Conservation (phyloP, 495 filamentous ascomycete genomes). For the Talaromyces proteolyticus region DNA sequence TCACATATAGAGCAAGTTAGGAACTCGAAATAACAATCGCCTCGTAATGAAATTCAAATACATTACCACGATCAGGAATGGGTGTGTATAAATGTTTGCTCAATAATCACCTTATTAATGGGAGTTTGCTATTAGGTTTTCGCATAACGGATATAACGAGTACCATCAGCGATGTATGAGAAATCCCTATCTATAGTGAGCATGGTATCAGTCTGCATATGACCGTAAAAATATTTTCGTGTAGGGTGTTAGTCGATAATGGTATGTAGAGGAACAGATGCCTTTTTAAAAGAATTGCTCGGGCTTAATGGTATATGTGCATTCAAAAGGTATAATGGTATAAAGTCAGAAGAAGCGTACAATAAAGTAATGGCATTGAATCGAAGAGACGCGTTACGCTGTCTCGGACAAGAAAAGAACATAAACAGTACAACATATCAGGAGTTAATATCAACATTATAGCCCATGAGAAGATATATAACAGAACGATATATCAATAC, state of each 20-base stretch:
- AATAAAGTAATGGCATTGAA: background rate
- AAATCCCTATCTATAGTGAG: too few relatives aligned
- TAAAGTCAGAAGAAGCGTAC: background rate
- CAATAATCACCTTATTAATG: background rate
- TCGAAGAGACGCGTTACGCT: background rate
- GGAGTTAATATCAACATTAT: background rate
- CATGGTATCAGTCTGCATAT: too few relatives aligned
- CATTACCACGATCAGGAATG: background rate
- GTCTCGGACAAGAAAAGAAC: background rate
- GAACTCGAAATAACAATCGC: background rate
- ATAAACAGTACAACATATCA: background rate
- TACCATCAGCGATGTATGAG: too few relatives aligned
- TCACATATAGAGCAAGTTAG: background rate
- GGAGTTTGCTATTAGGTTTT: too few relatives aligned
- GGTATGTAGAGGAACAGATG: too few relatives aligned
- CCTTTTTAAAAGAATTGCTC: background rate
- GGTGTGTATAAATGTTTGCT: background rate
- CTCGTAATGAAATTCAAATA: background rate
- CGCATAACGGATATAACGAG: too few relatives aligned
- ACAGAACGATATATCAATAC: background rate
- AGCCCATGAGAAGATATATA: background rate
- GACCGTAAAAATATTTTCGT: too few relatives aligned
- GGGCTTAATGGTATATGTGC: background rate
- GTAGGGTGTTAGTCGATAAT: too few relatives aligned
- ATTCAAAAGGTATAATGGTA: background rate